Base-by-base conservation (phyloP, 2,329 filamentous ascomycete genomes). In the Colletotrichum sp. region DNA sequence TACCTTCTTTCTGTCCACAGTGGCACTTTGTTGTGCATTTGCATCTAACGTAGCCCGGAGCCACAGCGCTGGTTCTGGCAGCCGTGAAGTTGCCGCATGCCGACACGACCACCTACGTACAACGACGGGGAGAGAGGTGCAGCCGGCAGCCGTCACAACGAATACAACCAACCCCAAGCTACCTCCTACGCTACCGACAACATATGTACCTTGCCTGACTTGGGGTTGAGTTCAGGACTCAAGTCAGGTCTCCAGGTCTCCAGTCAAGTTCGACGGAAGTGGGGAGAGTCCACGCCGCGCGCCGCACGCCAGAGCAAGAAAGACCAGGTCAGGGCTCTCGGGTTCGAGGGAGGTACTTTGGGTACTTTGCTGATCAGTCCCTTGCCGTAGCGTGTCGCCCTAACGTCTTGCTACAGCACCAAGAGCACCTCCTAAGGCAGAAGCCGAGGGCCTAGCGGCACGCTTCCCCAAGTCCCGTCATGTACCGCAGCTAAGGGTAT, bases 301-400 rank as follows among this genome's bases (percentile, higher is more conserved):
- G 68, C 72, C 52, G 71, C 67, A 66, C 72, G 68, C 72, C 68
- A 72, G 68, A 71, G 36, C 60, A 32, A 30, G 27, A 60, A 70
- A 34, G 36, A 73, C 73, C 74, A 74, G 74, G 74, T 76, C 74
- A 76, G 74, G 74, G 74, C 70, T 61, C 56, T 34, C 70, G 70
- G 74, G 70, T 76, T 68, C 64, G 64, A 76, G 64, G 58, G 61
- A 60, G 64, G 68, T 52, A 66, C 61, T 64, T 75, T 43, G 68
- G 72, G 28, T 62, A 75, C 72, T 75, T 75, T 36, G 62, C 16
- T 62, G 62, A 72, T 75, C 69, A 62, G 73, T 67, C 36, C 70
- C 64, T 62, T 64, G 30, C 27, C 73, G 62, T 66, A 67, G 36
- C 43, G 55, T 61, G 32, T 58, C 27, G 58, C 55, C 62, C 62